Base-by-base conservation (phyloP, 768 basidiomycete species). In the Zangia roseola region DNA sequence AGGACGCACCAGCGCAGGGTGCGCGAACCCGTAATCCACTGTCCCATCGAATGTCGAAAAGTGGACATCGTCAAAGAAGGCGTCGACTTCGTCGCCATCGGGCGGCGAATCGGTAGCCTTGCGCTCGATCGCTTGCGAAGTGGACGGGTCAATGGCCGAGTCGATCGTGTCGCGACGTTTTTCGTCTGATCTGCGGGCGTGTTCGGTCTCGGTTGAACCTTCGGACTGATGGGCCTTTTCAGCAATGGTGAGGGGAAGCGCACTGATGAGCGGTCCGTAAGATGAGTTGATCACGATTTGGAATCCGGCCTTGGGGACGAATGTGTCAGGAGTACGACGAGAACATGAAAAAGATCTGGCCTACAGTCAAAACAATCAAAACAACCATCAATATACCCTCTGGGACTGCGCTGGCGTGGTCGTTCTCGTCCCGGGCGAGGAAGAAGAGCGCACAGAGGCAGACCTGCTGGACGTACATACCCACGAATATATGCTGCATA, bases 381-480 rank as follows among this genome's bases (percentile, higher is more conserved):
- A 94, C 81, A 24, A 97, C 64, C 89, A 91, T 91, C 43, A 97
- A 67, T 25, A 78, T 83, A 10, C 86, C 97, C 67, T 97, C 79
- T 0, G 88, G 76, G 0, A 88, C 47, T 1, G 90, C 82, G 23
- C 77, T 78, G 1, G 82, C 65, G 0, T 83, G 73, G 0, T 68
- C 51, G 24, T 83, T 71, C 20, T 70, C 59, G 55, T 92, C 70
- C 45, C 71, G 74, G 1, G 86, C 81, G 8, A 99, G 77, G 85
- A 99, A 97, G 80, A 98, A 97, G 53, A 97, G 71, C 4, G 88
- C 90, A 26, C 80, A 78, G 30, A 97, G 73, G 64, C 89, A 93
- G 41, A 97, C 60, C 40, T 97, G 86, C 65, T 94, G 82, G 38
- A 99, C 77, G 64, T 99, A 99, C 64, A 98, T 59, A 4, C 95